Conservation (phyloP, 805 yeast genomes). For the Scheffersomyces stipitis region DNA sequence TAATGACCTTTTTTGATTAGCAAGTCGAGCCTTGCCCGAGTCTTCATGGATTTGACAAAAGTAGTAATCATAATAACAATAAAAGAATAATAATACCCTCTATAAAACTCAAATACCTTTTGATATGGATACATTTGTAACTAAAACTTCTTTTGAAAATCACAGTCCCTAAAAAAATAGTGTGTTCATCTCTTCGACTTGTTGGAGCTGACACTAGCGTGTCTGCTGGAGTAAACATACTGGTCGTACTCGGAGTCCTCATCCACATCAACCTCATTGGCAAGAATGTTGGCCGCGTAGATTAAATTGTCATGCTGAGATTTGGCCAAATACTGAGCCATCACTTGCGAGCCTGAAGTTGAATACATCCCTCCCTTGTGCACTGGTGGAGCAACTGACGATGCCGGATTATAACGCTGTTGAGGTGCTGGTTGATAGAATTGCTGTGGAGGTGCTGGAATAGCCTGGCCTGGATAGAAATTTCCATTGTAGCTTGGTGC, state of each 20-base stretch:
- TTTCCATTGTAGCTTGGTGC: slow-evolving; percentile 1
- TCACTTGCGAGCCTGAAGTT: slow-evolving; percentile 64
- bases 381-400: slow-evolving; percentile 6
- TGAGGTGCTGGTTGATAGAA: slow-evolving; percentile 11
- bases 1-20: no score
- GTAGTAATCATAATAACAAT: no score
- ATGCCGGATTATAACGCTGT: slow-evolving; percentile 6
- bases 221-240: background rate
- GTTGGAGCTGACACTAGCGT: background rate
- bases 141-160: no score
- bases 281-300: slow-evolving; percentile 35
- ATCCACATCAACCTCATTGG: slow-evolving; percentile 17
- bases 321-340: slow-evolving; percentile 78
- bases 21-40: no score
- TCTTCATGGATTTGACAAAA: no score
- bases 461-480: background rate
- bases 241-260: slow-evolving; percentile 10
- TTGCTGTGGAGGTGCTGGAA: slow-evolving; percentile 7
- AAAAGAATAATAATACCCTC: no score
- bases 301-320: slow-evolving; percentile 60
- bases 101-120: no score
- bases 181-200: background rate
- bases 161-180: no score
- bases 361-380: slow-evolving; percentile 9
- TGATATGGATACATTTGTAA: no score